Base-by-base conservation (phyloP, 2,329 filamentous ascomycete genomes). In the Trichothecium roseum region DNA sequence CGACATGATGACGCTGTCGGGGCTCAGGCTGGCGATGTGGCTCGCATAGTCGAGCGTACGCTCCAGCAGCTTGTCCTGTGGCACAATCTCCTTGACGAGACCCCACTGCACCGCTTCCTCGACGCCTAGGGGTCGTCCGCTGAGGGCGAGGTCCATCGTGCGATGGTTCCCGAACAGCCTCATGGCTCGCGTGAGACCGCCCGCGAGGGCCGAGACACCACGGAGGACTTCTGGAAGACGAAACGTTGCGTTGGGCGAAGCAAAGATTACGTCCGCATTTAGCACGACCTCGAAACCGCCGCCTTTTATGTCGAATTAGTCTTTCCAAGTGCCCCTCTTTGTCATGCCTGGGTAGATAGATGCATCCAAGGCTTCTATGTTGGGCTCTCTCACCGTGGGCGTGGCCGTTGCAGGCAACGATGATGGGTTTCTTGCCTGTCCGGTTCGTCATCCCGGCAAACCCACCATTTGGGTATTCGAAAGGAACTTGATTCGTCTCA, bases 211-310 rank as follows among this genome's bases (percentile, higher is more conserved):
- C 2, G 68, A 68, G 3, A 78, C 70, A 3, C 74, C 74, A 18
- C 72, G 62, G 24, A 69, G 64, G 7, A 72, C 69, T 49, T 78
- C 74, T 0, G 74, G 73, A 0, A 78, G 56, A 4, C 65, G 59
- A 42, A 79, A 76, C 4, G 58, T 62, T 1, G 72, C 72, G 18
- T 55, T 60, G 0, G 60, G 53, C 0, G 67, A 62, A 4, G 72
- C 70, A 20, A 78, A 55, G n/a, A 75, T 65, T 30, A 79, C 59
- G 51, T 80, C 75, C 42, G 61, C 63, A 47, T 76, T 58, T 14
- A 58, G 40, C 3, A 52, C 43, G 6, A 55, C 50, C 35, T 55
- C 52, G 39, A 54, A 51, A 0, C 52, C 52, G 18, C 52, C 52
- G n/a, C 48, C 49, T 52, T n/a, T n/a, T n/a, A n/a, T n/a, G n/a